phyloP scores from a whole-genome alignment of 495 filamentous ascomycete genomes.

The Penicillium tannophilum region DNA sequence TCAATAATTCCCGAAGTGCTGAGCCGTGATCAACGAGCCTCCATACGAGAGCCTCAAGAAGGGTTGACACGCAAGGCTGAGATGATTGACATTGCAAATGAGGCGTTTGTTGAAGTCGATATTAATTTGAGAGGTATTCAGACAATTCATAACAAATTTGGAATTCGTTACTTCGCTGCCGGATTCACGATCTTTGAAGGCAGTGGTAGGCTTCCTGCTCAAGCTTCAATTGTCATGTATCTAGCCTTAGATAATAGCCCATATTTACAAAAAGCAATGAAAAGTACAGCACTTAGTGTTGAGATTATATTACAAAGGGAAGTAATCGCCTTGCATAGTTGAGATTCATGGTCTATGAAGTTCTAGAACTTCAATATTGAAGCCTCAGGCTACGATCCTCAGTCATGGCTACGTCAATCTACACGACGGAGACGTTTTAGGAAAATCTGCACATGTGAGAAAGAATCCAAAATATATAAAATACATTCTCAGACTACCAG shows the following conservation, averaged over 20 bases:
- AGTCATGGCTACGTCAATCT: background rate
- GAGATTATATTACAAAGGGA: background rate
- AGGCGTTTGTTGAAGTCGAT: background rate
- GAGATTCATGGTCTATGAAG: background rate
- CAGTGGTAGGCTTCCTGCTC: too few species aligned
- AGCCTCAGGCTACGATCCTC: constrained; percentile 3
- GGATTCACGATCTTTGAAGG: too few species aligned
- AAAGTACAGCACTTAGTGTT: background rate
- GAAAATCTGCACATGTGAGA: background rate
- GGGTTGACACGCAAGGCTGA: background rate
- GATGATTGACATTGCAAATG: background rate
- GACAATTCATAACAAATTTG: too few species aligned
- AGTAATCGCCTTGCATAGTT: background rate
- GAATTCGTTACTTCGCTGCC: too few species aligned
- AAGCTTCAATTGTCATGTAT: too few species aligned
- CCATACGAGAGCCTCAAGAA: background rate
- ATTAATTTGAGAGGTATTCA: too few species aligned
- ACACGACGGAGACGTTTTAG: background rate
- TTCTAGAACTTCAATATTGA: background rate
- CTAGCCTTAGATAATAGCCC: too few species aligned
- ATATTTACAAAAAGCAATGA: background rate
- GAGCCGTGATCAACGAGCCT: background rate
- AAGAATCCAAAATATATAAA: background rate
- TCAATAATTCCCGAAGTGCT: background rate
- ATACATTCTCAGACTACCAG: background rate